A percentile compares a stretch with the other conserved stretches of the same genome.
These are phyloP conservation scores for Globisporangium yorkense DNA, from an alignment of 352 stramenopile genomes.

Conservation along the genomic window DNA sequence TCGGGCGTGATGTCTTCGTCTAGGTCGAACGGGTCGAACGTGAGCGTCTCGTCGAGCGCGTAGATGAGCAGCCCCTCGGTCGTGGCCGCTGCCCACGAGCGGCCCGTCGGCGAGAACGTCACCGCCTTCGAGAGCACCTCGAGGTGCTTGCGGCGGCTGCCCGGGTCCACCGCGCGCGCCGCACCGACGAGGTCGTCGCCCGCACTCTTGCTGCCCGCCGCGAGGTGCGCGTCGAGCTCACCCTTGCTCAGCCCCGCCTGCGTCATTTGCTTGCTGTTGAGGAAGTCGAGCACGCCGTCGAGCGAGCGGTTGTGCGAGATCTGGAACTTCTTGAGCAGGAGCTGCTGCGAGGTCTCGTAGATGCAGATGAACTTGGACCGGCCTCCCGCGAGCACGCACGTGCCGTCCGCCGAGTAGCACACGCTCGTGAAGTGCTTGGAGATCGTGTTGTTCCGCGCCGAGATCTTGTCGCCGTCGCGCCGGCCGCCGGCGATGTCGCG, in stretches of 20 bases:
- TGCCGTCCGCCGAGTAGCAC: slow-evolving; percentile 97
- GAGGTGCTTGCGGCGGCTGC: slow-evolving; percentile 79
- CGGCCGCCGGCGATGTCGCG: slow-evolving; percentile 95
- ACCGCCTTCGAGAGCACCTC: slow-evolving; percentile 90
- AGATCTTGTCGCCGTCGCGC: slow-evolving; percentile 73
- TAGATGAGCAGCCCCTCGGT: slow-evolving; percentile 98
- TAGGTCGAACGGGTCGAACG: slow-evolving; percentile 98
- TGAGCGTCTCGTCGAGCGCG: slow-evolving; percentile 92
- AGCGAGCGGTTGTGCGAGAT: slow-evolving; percentile 96
- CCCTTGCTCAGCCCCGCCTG: slow-evolving; percentile 59
- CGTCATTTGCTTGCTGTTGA: slow-evolving; percentile 90
- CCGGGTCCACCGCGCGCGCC: slow-evolving; percentile 91
- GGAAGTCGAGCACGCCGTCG: slow-evolving; percentile 96
- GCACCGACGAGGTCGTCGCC: slow-evolving; percentile 67
- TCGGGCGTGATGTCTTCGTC: slow-evolving; percentile 97
- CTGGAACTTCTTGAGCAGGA: slow-evolving; percentile 99
- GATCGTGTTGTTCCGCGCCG: slow-evolving; percentile 86
- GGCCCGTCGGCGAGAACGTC: slow-evolving; percentile 95
- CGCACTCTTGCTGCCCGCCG: slow-evolving; percentile 14
- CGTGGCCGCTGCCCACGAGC: slow-evolving; percentile 95
- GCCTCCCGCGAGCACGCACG: slow-evolving; percentile 95
- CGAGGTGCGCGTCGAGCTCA: slow-evolving; percentile 69
- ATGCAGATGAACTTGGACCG: slow-evolving; percentile 99
- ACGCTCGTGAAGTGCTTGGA: slow-evolving; percentile 99
- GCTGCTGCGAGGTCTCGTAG: slow-evolving; percentile 93